A percentile compares a stretch with the other conserved stretches of the same genome.
phyloP scores from a whole-genome alignment of 2,329 filamentous ascomycete species.

The Chaetomium strumarium region DNA sequence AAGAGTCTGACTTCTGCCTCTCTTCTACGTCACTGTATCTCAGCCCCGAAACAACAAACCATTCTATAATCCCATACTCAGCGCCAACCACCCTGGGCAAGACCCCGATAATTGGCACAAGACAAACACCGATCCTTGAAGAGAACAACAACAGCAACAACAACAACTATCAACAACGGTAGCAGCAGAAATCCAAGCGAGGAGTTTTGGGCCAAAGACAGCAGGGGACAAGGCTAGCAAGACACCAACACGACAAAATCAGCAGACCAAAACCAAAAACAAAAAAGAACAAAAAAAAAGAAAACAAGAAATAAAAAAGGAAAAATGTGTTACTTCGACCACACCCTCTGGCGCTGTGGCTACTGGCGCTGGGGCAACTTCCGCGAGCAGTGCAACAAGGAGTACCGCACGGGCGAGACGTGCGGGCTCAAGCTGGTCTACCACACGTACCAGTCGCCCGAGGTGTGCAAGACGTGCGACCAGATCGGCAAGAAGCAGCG shows the following conservation, averaged over 20 bases:
- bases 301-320: not conserved
- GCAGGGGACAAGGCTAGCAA: not conserved
- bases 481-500: conserved; percentile 83
- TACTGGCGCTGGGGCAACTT: conserved; percentile 96
- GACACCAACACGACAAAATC: not conserved
- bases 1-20: no score
- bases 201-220: not conserved
- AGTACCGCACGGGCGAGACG: conserved; percentile 93
- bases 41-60: no score
- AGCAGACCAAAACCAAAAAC: not conserved
- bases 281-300: not conserved
- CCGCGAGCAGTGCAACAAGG: conserved; percentile 85
- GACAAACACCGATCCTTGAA: not conserved
- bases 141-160: no score
- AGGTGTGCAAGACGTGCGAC: conserved; percentile 77
- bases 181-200: no score
- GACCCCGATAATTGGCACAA: not conserved
- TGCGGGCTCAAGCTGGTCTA: conserved; percentile 91
- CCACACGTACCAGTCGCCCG: conserved; percentile 56
- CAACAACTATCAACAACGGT: no score
- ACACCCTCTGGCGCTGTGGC: conserved; percentile 76
- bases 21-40: no score
- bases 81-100: not conserved
- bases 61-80: no score
- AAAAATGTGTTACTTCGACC: conserved; percentile 88